A percentile compares a stretch with the other conserved stretches of the same genome.
Conservation (phyloP, 2,329 filamentous ascomycete genomes). For the Ophiostoma pallidulum region DNA sequence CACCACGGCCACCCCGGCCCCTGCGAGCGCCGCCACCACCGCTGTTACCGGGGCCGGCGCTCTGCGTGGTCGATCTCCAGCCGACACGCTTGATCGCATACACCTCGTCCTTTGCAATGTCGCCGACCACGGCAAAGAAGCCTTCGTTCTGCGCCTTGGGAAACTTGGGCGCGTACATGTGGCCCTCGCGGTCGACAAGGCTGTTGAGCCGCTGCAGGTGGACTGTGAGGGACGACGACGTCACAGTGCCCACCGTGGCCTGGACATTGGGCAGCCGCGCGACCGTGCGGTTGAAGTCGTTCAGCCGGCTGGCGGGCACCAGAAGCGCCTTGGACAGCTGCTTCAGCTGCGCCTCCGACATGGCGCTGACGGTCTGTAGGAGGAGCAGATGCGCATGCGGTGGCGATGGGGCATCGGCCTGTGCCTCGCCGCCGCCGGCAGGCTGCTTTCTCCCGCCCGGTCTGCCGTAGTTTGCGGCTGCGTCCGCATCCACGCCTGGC, state of each 20-base stretch:
- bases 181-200: slow-evolving; percentile 53
- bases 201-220: slow-evolving; percentile 58
- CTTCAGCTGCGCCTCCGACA: slow-evolving; percentile 27
- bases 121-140: slow-evolving; percentile 75
- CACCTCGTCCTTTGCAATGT: slow-evolving; percentile 61
- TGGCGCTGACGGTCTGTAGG: slow-evolving; percentile 34
- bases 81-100: slow-evolving; percentile 77
- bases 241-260: slow-evolving; percentile 51
- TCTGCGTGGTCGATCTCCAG: slow-evolving; percentile 42
- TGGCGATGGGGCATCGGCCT: no score
- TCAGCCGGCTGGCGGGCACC: slow-evolving; percentile 35
- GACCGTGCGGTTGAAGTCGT: slow-evolving; percentile 48
- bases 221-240: slow-evolving; percentile 52
- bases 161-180: slow-evolving; percentile 80
- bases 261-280: slow-evolving; percentile 60
- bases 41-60: neutral
- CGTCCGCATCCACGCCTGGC: slow-evolving; percentile 50
- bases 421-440: neutral
- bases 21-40: neutral
- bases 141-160: slow-evolving; percentile 93
- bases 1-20: neutral
- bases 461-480: neutral
- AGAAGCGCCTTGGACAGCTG: slow-evolving; percentile 42
- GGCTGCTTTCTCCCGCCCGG: neutral
- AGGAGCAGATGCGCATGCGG: no score